These are phyloP conservation scores for Erythrophleum fordii DNA, from an alignment of 306 rosid species.

Conservation along the genomic window DNA sequence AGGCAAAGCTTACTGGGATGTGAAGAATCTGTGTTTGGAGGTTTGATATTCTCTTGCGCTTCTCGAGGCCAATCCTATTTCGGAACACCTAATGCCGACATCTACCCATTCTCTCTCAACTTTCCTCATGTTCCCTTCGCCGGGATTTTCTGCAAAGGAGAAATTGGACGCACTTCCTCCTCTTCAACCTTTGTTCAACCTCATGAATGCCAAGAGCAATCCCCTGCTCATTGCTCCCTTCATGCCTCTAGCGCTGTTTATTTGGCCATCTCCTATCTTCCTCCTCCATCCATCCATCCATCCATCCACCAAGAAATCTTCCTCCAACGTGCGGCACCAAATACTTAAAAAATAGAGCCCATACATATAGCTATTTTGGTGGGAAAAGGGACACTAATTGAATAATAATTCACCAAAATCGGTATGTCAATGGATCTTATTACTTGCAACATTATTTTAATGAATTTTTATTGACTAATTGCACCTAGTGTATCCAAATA, in stretches of 20 bases:
- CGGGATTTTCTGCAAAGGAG: constrained; percentile 37
- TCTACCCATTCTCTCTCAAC: constrained; percentile 2
- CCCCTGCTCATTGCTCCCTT: constrained; percentile 20
- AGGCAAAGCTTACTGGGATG: not conserved
- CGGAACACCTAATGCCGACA: constrained; percentile 22
- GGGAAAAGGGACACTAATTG: too few relatives aligned
- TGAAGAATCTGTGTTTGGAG: constrained; percentile 36
- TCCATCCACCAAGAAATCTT: not conserved
- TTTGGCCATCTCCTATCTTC: constrained; percentile 42
- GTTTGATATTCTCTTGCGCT: constrained; percentile 39
- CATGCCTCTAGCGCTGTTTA: constrained; percentile 46
- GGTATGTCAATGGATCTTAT: not conserved
- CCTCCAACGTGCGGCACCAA: too few relatives aligned
- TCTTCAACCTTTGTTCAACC: not conserved
- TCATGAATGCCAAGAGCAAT: not conserved
- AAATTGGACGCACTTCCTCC: constrained; percentile 36
- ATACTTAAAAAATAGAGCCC: too few relatives aligned
- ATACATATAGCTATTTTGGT: too few relatives aligned
- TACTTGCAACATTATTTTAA: not conserved
- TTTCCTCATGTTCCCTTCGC: constrained; percentile 29
- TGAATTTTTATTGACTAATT: not conserved
- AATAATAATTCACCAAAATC: too few relatives aligned
- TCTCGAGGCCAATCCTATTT: constrained; percentile 38
- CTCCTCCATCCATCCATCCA: constrained; percentile 20
- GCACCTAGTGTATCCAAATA: too few relatives aligned